phyloP scores from a whole-genome alignment of 2,329 filamentous ascomycete species.

The Penicillium thymicola region DNA sequence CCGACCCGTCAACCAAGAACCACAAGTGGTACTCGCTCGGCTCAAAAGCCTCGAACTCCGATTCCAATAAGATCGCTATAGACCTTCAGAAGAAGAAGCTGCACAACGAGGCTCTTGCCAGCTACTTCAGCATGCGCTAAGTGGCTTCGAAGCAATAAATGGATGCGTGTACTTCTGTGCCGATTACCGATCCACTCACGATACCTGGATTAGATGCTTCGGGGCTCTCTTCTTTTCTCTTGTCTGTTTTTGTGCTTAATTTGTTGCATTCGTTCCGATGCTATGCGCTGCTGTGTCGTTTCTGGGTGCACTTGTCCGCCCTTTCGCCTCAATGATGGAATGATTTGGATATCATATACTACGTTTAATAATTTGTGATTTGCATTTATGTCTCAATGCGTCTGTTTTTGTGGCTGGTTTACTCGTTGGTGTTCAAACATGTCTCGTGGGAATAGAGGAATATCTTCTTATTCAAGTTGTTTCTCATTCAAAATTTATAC shows the following conservation, averaged over 20 bases:
- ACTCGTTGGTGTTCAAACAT: not conserved
- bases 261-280: not conserved
- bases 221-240: not conserved
- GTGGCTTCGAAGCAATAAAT: not conserved
- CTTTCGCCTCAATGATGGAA: slow-evolving; percentile 12
- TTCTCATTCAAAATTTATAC: not conserved
- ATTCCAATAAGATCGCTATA: not conserved
- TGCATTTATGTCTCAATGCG: not conserved
- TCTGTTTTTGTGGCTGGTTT: not conserved
- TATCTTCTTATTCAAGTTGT: not conserved
- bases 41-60: slow-evolving; percentile 7
- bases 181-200: not conserved
- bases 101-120: slow-evolving; percentile 24
- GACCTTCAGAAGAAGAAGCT: slow-evolving; percentile 9
- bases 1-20: slow-evolving; percentile 10
- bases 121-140: slow-evolving; percentile 24
- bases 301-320: not conserved
- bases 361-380: not conserved
- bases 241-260: not conserved
- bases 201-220: not conserved
- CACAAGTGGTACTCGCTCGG: slow-evolving; percentile 21
- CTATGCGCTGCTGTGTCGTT: not conserved
- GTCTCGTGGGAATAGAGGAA: not conserved
- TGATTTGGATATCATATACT: slow-evolving; percentile 9
- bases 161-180: not conserved